These are phyloP conservation scores for Excoecaria agallocha DNA, from an alignment of 345 rosid species.

Conservation along the genomic window DNA sequence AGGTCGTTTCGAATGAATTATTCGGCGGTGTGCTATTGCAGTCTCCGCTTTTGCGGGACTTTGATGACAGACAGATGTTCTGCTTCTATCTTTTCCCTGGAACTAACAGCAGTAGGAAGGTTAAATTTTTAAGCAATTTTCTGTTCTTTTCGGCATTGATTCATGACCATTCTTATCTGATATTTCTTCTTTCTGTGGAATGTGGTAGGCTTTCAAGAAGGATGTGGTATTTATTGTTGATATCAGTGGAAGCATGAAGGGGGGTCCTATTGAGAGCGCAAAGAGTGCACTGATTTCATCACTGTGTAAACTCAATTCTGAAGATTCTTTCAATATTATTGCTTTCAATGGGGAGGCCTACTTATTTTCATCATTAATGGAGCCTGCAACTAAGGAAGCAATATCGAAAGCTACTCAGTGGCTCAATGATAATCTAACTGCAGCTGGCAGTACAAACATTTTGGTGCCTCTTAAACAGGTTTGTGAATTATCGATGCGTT, in stretches of 20 bases:
- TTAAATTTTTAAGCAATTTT: background rate
- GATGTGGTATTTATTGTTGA: constrained; percentile 31
- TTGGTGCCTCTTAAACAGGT: constrained; percentile 32
- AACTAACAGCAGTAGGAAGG: constrained; percentile 23
- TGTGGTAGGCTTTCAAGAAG: constrained; percentile 25
- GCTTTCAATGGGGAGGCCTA: constrained; percentile 28
- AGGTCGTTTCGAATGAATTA: constrained; percentile 14
- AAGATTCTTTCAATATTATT: constrained; percentile 33
- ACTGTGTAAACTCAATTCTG: constrained; percentile 21
- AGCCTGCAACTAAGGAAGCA: constrained; percentile 22
- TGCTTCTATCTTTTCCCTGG: constrained; percentile 36
- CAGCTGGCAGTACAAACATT: constrained; percentile 28
- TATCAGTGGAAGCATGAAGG: constrained; percentile 35
- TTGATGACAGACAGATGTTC: constrained; percentile 31
- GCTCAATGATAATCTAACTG: constrained; percentile 19
- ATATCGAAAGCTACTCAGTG: constrained; percentile 23
- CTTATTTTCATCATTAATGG: constrained; percentile 27
- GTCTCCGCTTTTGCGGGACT: constrained; percentile 27
- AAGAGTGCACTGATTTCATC: constrained; percentile 25
- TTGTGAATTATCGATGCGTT: background rate
- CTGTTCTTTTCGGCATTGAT: background rate
- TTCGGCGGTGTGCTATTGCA: constrained; percentile 30
- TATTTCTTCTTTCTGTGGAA: background rate
- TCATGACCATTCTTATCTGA: background rate
- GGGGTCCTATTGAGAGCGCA: constrained; percentile 24